Base-by-base conservation (phyloP, 768 basidiomycete genomes). In the Termitomyces sp. region DNA sequence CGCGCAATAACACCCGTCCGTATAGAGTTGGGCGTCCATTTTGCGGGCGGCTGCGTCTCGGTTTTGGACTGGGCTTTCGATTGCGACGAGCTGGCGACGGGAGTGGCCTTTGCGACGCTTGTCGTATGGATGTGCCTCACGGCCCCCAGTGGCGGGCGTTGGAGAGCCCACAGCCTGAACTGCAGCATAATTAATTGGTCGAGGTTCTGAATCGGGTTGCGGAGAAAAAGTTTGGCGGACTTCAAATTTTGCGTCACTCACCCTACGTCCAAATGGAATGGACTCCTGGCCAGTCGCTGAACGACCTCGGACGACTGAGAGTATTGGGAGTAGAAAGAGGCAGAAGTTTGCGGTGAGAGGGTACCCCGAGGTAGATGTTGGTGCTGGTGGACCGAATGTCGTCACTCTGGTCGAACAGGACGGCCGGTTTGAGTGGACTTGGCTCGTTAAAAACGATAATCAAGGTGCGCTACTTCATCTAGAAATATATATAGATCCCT, bases 1-100 rank as follows among this genome's bases (percentile, higher is more conserved):
- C 89, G 82, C 25, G 94, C 96, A 70, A 99, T 89, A 60, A 97
- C 77, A 8, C 97, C 97, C 0, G 95, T 96, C 56, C 97, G 83
- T 61, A 90, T 82, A 7, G 92, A 94, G 59, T 81, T 77, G 46
- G 95, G 86, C 5, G 85, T 85, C 95, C 95, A 97, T 81, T 89
- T 87, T 11, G 76, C 59, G 38, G 75, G 64, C 16, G 67, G 54
- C 9, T 66, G 31, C n/a, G 71, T 61, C 32, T 62, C 57, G 31
- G 29, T 29, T n/a, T 57, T 57, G 23, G 65, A 23, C 45, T 64
- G 60, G 17, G 67, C 54, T 66, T 64, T 61, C 59, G 72, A 53
- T n/a, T n/a, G n/a, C 29, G 29, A 29, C 64, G 72, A 52, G 69
- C 71, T 62, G 4, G 71, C 62, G 21, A 68, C 64, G 19, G 74